Evolutionary conservation across 164 flowering plant species (phyloP).

Genomic region (Magnolia officinalis): DNA sequence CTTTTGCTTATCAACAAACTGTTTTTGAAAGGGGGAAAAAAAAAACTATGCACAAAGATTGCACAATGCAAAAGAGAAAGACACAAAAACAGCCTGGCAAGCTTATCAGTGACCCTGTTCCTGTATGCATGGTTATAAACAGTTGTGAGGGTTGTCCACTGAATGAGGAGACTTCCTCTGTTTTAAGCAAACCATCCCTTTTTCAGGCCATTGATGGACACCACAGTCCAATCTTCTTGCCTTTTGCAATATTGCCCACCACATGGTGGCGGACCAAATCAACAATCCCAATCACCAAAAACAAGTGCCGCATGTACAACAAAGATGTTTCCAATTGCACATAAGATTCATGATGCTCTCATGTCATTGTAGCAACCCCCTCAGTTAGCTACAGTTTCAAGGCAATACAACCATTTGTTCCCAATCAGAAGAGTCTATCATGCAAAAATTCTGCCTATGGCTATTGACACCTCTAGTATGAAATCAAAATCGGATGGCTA

Average conservation of each 20-base stretch:
- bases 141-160: neutral
- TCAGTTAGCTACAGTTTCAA: neutral
- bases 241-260: neutral
- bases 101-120: neutral
- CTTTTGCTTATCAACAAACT: neutral
- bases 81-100: neutral
- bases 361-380: neutral
- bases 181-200: neutral
- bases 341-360: neutral
- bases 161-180: neutral
- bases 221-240: neutral
- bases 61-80: neutral
- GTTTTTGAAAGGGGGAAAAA: neutral
- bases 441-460: neutral
- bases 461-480: neutral
- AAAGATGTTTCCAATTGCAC: neutral
- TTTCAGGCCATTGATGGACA: neutral
- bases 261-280: neutral
- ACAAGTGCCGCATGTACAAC: neutral
- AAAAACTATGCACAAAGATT: neutral
- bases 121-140: neutral
- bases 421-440: neutral
- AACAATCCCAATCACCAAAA: neutral
- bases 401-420: neutral
- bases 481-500: constrained; percentile 9